These are phyloP conservation scores for Theileria sp. DNA, from an alignment of 169 alveolate species.

Conservation along the genomic window DNA sequence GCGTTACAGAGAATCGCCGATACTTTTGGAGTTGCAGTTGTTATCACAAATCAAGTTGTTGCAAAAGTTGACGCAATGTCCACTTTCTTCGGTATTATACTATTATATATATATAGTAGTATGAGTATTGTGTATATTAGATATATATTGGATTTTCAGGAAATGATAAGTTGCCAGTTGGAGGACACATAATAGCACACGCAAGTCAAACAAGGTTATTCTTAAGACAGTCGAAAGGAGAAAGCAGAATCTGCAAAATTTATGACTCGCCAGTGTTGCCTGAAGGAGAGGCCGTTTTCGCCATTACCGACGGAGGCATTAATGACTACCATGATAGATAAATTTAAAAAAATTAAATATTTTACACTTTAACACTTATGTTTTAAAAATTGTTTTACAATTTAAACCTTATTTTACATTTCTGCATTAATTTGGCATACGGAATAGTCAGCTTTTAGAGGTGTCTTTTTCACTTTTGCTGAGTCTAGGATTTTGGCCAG, in stretches of 20 bases:
- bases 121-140: not conserved
- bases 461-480: not conserved
- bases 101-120: not conserved
- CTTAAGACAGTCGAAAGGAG: conserved; percentile 89
- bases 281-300: conserved; percentile 96
- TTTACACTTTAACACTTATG: not conserved
- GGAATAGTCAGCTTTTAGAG: not conserved
- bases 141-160: conserved; percentile 24
- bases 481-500: not conserved
- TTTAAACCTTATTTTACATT: not conserved
- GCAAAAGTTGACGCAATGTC: conserved; percentile 90
- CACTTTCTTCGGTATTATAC: conserved; percentile 71
- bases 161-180: conserved; percentile 88
- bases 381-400: not conserved
- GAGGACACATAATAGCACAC: conserved; percentile 99
- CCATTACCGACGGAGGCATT: conserved; percentile 90
- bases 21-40: conserved; percentile 91
- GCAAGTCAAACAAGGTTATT: conserved; percentile 95
- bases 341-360: too few species aligned
- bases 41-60: conserved; percentile 94
- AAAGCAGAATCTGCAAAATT: conserved; percentile 92
- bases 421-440: not conserved
- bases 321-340: conserved; percentile 79
- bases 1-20: conserved; percentile 95
- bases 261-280: conserved; percentile 98